phyloP scores from a whole-genome alignment of 768 basidiomycete genomes.

The Kwoniella bestiolae region DNA sequence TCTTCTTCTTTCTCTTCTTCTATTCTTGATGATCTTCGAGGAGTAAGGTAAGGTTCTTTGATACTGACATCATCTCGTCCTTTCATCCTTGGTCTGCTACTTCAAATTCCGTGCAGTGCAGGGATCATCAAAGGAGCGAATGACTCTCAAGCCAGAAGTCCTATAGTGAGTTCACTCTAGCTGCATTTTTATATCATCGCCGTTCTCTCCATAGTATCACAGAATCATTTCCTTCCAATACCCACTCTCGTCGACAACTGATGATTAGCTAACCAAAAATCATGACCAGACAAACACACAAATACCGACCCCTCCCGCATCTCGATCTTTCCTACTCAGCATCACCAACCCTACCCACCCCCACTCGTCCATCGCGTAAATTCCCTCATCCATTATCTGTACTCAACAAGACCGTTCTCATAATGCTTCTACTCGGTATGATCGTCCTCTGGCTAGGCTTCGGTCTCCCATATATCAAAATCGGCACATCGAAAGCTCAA shows the following conservation, averaged over 20 bases:
- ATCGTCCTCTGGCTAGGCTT: conserved; percentile 2
- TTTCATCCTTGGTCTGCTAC: not conserved
- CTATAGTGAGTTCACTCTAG: not conserved
- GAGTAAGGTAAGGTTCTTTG: too few relatives aligned
- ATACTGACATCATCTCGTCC: not conserved
- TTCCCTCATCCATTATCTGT: not conserved
- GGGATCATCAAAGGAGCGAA: not conserved
- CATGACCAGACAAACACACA: not conserved
- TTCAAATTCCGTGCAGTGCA: not conserved
- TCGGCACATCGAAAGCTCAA: not conserved
- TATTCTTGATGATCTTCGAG: too few relatives aligned
- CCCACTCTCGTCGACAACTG: not conserved
- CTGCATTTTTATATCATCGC: too few relatives aligned
- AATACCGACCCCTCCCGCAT: not conserved
- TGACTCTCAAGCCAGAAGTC: not conserved
- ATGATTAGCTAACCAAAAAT: not conserved
- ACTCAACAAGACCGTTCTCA: not conserved
- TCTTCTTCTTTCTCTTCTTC: too few relatives aligned
- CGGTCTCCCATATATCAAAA: not conserved
- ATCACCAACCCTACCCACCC: not conserved
- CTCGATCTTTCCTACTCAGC: not conserved
- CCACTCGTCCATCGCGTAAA: not conserved
- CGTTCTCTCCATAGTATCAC: too few relatives aligned
- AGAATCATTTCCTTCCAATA: too few relatives aligned
- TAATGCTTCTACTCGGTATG: not conserved